Evolutionary conservation across 2,329 filamentous ascomycete genomes (phyloP).

Genomic region (Teratosphaeria epicoccoides): DNA sequence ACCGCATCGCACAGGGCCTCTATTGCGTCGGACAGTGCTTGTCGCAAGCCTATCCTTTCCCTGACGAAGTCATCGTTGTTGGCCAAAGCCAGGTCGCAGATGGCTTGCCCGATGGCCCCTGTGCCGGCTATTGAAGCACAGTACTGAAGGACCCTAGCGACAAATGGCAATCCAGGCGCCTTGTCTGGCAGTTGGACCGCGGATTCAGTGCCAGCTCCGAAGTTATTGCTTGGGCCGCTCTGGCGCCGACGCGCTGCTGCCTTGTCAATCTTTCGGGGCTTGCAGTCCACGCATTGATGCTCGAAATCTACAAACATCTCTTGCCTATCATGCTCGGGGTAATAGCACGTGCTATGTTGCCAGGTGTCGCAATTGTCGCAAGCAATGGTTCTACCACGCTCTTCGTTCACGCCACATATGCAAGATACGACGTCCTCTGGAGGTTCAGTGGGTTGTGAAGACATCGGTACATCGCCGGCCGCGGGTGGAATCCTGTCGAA

Average conservation of each 20-base stretch:
- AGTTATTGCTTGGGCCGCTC: neutral
- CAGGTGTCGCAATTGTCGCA: slow-evolving; percentile 93
- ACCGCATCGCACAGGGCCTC: slow-evolving; percentile 12
- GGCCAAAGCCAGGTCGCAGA: slow-evolving; percentile 18
- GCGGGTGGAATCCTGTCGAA: neutral
- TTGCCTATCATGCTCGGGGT: slow-evolving; percentile 56
- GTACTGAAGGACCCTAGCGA: slow-evolving; percentile 44
- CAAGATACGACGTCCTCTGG: slow-evolving; percentile 36
- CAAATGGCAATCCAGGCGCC: slow-evolving; percentile 28
- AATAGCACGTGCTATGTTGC: slow-evolving; percentile 98
- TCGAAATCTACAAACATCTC: slow-evolving; percentile 47
- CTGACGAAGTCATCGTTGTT: slow-evolving; percentile 19
- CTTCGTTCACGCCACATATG: slow-evolving; percentile 84
- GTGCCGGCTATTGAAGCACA: neutral
- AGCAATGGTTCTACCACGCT: slow-evolving; percentile 93
- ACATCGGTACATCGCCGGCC: neutral
- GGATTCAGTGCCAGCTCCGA: slow-evolving; percentile 16
- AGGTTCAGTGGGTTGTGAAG: neutral
- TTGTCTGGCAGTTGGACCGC: neutral
- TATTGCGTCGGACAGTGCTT: slow-evolving; percentile 15
- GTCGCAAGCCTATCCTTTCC: slow-evolving; percentile 7
- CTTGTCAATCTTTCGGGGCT: slow-evolving; percentile 62
- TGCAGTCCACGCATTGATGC: slow-evolving; percentile 82
- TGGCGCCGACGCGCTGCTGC: slow-evolving; percentile 53
- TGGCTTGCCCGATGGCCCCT: slow-evolving; percentile 2